Evolutionary conservation across 2,329 filamentous ascomycete species (phyloP).

Genomic region (Tetracladium maxilliforme): DNA sequence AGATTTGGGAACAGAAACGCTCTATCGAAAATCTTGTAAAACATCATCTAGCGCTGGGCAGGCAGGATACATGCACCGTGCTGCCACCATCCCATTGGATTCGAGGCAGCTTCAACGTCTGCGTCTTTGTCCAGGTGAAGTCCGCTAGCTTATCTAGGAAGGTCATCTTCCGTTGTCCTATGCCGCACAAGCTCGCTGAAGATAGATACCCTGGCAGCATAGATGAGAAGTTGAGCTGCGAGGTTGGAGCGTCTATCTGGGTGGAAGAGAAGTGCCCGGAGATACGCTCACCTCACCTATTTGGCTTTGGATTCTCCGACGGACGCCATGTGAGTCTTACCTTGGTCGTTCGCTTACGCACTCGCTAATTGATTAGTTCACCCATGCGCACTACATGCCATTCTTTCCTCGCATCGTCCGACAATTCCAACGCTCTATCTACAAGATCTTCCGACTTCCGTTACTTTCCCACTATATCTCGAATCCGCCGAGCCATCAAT

Average conservation of each 20-base stretch:
- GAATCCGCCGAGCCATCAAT: constrained; percentile 2
- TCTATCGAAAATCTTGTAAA: constrained; percentile 9
- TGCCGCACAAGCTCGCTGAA: constrained; percentile 12
- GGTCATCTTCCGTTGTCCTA: constrained; percentile 13
- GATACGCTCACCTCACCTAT: constrained; percentile 12
- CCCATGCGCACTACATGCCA: constrained; percentile 5
- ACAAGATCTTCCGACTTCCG: constrained; percentile 5
- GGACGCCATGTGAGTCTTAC: constrained; percentile 7
- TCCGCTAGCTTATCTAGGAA: constrained; percentile 8
- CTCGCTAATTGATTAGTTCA: constrained; percentile 6
- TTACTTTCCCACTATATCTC: constrained; percentile 5
- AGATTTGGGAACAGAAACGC: constrained; percentile 5
- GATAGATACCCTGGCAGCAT: constrained; percentile 12
- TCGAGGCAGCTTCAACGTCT: constrained; percentile 19
- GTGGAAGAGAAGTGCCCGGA: constrained; percentile 15
- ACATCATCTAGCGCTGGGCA: constrained; percentile 11
- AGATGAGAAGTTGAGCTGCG: constrained; percentile 17
- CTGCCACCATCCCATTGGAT: constrained; percentile 12
- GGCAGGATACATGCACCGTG: constrained; percentile 10
- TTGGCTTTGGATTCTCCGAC: constrained; percentile 13
- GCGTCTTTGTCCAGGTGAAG: constrained; percentile 14
- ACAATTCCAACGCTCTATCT: constrained; percentile 5
- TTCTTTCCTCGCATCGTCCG: constrained; percentile 7
- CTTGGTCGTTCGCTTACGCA: too few species aligned
- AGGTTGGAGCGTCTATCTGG: constrained; percentile 17